Conservation (phyloP, 345 rosid genomes). For the Eucalyptus albens region DNA sequence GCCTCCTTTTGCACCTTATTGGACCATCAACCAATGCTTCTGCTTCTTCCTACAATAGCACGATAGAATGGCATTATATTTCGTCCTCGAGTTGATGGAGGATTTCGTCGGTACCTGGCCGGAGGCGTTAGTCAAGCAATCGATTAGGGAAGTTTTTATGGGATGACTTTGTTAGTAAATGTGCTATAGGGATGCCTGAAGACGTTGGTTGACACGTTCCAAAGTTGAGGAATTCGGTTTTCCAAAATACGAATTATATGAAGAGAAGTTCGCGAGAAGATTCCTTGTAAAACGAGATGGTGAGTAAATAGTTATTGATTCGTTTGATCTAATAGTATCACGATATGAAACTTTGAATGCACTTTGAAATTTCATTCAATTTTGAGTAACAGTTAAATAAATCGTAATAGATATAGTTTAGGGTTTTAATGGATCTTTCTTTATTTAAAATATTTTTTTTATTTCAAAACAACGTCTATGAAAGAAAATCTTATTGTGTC, state of each 20-base stretch:
- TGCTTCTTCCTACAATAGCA: not conserved
- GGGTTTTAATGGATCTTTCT: fast-evolving
- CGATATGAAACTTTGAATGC: fast-evolving
- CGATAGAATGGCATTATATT: not conserved
- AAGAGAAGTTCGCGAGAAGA: fast-evolving
- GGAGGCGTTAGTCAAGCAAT: not conserved
- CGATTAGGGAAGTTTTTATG: not conserved
- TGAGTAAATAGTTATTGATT: fast-evolving
- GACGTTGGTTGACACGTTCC: not conserved
- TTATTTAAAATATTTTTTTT: no score
- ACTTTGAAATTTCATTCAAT: not conserved
- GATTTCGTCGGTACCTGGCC: not conserved
- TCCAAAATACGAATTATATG: fast-evolving
- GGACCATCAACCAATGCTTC: not conserved
- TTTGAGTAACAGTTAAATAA: not conserved
- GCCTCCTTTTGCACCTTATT: not conserved
- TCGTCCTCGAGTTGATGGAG: not conserved
- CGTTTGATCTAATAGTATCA: fast-evolving
- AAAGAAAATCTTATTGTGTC: not conserved
- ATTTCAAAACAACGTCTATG: not conserved
- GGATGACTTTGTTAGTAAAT: not conserved
- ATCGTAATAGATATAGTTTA: fast-evolving
- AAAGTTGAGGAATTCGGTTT: not conserved
- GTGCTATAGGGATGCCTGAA: not conserved
- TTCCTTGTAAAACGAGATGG: fast-evolving